Conservation (phyloP, 129 eudicot genomes). For the Chrysanthemum seticuspe region DNA sequence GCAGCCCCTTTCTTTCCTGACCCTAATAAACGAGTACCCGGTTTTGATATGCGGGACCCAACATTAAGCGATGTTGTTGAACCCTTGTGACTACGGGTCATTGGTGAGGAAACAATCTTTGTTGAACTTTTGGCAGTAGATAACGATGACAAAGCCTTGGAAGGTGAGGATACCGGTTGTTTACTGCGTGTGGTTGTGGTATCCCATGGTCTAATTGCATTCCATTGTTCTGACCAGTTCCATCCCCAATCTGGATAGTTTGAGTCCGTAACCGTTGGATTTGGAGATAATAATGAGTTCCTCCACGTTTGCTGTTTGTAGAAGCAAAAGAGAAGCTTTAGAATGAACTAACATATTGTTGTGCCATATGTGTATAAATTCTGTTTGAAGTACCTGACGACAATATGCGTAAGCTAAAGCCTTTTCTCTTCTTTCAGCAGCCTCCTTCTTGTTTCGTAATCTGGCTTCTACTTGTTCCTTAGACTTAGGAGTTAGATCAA, state of each 20-base stretch:
- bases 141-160: slow-evolving; percentile 25
- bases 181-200: slow-evolving; percentile 40
- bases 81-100: slow-evolving; percentile 13
- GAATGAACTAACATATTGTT: neutral
- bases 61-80: slow-evolving; percentile 53
- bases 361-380: neutral
- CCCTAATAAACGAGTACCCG: slow-evolving; percentile 35
- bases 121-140: slow-evolving; percentile 4
- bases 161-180: slow-evolving; percentile 46
- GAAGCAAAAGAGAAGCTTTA: neutral
- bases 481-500: slow-evolving; percentile 66
- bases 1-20: slow-evolving; percentile 37
- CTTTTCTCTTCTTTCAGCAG: slow-evolving; percentile 77
- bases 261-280: slow-evolving; percentile 61
- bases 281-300: slow-evolving; percentile 50
- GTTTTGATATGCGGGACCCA: slow-evolving; percentile 27
- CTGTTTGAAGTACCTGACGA: slow-evolving; percentile 57
- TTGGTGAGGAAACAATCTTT: slow-evolving; percentile 15
- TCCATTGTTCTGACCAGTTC: slow-evolving; percentile 99
- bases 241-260: slow-evolving; percentile 95
- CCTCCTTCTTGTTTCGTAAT: slow-evolving; percentile 52
- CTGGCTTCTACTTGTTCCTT: slow-evolving; percentile 76
- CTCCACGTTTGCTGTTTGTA: slow-evolving; percentile 67
- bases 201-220: slow-evolving; percentile 94
- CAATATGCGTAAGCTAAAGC: slow-evolving; percentile 76